phyloP scores from a whole-genome alignment of 2,329 filamentous ascomycete species.

The Fusarium sp. region DNA sequence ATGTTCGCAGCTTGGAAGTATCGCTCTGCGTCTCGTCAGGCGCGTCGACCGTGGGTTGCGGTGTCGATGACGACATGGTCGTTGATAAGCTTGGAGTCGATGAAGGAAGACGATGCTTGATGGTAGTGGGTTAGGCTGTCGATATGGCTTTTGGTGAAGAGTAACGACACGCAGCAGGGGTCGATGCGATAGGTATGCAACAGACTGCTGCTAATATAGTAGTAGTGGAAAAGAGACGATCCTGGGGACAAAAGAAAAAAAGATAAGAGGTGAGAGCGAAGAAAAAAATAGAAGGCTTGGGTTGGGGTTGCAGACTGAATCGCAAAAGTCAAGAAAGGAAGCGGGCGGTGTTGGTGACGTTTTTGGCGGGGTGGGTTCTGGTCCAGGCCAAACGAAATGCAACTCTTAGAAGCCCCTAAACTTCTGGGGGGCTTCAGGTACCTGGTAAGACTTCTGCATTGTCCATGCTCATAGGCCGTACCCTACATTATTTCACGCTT shows the following conservation, averaged over 20 bases:
- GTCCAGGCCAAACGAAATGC: neutral
- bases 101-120: conserved; percentile 12
- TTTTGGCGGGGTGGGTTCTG: conserved; percentile 36
- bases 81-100: conserved; percentile 23
- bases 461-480: conserved; percentile 19
- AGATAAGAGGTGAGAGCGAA: neutral
- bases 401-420: neutral
- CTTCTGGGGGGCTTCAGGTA: conserved; percentile 9
- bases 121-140: neutral
- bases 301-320: conserved; percentile 36
- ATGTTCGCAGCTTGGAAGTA: conserved; percentile 87
- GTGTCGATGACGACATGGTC: conserved; percentile 52
- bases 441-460: neutral
- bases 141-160: conserved; percentile 5
- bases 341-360: conserved; percentile 39
- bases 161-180: neutral
- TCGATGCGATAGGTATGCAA: neutral
- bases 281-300: conserved; percentile 16
- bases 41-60: conserved; percentile 45
- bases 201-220: neutral
- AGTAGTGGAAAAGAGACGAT: neutral
- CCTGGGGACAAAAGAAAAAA: conserved; percentile 3
- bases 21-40: conserved; percentile 71
- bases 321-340: conserved; percentile 40
- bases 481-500: conserved; percentile 6